Base-by-base conservation (phyloP, 2,329 filamentous ascomycete genomes). In the Colletotrichum tabaci region DNA sequence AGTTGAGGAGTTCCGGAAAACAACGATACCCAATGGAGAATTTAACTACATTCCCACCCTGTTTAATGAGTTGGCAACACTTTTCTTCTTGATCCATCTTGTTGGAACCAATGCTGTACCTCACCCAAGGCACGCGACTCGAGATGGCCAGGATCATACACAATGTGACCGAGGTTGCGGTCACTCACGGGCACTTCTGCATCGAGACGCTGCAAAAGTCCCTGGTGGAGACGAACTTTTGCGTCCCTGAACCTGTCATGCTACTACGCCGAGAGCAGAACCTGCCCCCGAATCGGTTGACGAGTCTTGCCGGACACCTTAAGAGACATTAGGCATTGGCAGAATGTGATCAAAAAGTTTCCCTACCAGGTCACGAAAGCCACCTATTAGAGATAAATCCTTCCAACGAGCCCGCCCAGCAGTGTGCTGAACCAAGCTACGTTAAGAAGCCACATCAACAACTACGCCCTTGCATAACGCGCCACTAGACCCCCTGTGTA, bases 101-200 rank as follows among this genome's bases (percentile, higher is more conserved):
- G 23, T 13, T 49, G 57, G 6, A 61, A 35, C 18, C 12, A 49
- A 38, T 30, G 12, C 4, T 9, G 23, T 10, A 21, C 30, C 57
- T 38, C 18, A 16, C n/a, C 18, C 23, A 35, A 62, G 60, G 47
- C 2, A 61, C 50, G 15, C 2, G 21, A 42, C 13, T 18, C 15
- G 18, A 55, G 2, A 16, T 38, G 44, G n/a, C 50, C 35, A 55
- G 13, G 50, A 71, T 13, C 4, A 57, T 52, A 21, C 63, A 18
- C 9, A 38, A 38, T 23, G 21, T 66, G 16, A 40, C 62, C 55
- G 62, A 60, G 47, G 55, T 18, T 44, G 49, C 40, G 57, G 65
- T 40, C 42, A 38, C 23, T 61, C 35, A 21, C 49, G 18, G 46
- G 68, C 44, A 71, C 68, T 71, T 71, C 21, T 71, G 68, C 26